phyloP scores from a whole-genome alignment of 768 basidiomycete species.

The Clavulina sp. region DNA sequence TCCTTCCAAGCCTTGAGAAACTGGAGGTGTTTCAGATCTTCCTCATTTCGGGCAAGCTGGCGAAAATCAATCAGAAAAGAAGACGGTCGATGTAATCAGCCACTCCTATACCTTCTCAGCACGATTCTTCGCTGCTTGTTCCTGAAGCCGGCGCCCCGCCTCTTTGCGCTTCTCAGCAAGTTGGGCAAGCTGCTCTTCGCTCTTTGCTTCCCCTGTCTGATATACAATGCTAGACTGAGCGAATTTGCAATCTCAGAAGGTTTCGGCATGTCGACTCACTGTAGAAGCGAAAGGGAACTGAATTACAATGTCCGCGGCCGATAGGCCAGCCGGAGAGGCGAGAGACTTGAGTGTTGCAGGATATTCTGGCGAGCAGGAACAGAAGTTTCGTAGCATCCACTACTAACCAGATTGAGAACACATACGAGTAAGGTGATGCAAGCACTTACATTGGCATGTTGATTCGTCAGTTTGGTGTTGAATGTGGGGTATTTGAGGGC shows the following conservation, averaged over 20 bases:
- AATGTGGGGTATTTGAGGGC: constrained; percentile 93
- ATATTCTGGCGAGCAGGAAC: constrained; percentile 71
- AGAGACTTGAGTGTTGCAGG: constrained; percentile 43
- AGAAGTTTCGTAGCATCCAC: constrained; percentile 86
- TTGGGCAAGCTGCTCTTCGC: constrained; percentile 72
- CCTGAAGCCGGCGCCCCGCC: constrained; percentile 76
- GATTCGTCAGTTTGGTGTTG: constrained; percentile 59
- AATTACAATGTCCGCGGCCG: constrained; percentile 48
- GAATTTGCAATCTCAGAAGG: background rate
- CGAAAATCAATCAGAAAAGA: background rate
- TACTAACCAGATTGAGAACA: constrained; percentile 18
- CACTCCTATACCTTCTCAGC: constrained; percentile 52
- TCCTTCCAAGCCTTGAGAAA: constrained; percentile 45
- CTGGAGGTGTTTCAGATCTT: constrained; percentile 45
- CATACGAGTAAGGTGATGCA: background rate
- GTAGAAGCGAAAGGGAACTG: constrained; percentile 67
- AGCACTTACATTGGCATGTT: constrained; percentile 56
- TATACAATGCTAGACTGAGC: background rate
- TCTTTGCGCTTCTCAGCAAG: constrained; percentile 68
- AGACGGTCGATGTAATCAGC: background rate
- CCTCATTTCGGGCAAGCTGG: constrained; percentile 61
- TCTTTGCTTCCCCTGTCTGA: constrained; percentile 48
- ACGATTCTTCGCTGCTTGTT: constrained; percentile 71
- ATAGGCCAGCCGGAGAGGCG: constrained; percentile 46
- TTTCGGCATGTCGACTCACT: constrained; percentile 10